Percentiles rank a stretch among this genome's conserved stretches.
These are phyloP conservation scores for Aurinia saxatilis DNA, from an alignment of 345 rosid species.

Conservation along the genomic window DNA sequence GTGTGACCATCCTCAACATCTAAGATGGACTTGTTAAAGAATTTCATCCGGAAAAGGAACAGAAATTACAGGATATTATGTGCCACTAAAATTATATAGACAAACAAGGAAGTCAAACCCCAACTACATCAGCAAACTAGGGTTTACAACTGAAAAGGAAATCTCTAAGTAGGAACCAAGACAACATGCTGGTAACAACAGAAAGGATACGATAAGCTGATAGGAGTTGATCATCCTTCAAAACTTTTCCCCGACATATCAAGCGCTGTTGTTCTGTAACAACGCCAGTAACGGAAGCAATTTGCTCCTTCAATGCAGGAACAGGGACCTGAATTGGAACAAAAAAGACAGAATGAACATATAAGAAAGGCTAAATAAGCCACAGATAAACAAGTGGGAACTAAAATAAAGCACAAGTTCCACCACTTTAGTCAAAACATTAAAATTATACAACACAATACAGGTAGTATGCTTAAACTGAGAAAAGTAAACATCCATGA, in stretches of 20 bases:
- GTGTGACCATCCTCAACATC: constrained; percentile 67
- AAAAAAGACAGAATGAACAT: neutral
- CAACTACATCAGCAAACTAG: constrained; percentile 3
- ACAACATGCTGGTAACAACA: neutral
- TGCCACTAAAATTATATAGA: neutral
- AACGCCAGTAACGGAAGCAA: constrained; percentile 51
- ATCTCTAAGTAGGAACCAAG: neutral
- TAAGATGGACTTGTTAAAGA: constrained; percentile 26
- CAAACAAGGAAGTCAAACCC: neutral
- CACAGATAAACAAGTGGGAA: neutral
- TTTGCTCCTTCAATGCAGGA: constrained; percentile 59
- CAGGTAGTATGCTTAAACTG: neutral
- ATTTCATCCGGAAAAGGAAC: neutral
- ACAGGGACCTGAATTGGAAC: constrained; percentile 39
- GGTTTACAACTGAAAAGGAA: neutral
- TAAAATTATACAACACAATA: neutral
- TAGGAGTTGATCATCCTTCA: constrained; percentile 52
- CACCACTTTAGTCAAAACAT: neutral
- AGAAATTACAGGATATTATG: neutral
- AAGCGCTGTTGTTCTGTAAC: constrained; percentile 53
- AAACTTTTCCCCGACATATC: constrained; percentile 53
- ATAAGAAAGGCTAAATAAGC: neutral
- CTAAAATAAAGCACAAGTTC: neutral
- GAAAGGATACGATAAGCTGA: constrained; percentile 65
- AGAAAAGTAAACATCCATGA: neutral